Evolutionary conservation across 306 rosid genomes (phyloP), one percentile per base, ranked within the genome.

Genomic region (Rubus parviflorus): DNA sequence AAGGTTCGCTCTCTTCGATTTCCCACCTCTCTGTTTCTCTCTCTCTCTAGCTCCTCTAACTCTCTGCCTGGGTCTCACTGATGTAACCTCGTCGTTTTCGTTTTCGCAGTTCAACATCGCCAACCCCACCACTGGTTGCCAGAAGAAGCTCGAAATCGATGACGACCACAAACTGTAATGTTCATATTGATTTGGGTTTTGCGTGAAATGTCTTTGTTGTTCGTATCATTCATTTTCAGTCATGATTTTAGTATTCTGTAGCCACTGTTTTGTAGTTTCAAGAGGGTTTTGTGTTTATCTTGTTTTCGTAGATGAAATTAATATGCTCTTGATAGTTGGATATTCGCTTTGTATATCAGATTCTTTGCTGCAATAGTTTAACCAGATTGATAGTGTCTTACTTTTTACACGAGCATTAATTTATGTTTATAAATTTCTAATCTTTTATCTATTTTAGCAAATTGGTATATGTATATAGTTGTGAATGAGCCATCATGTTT

Each of bases 91-190:
- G 23, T 52, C 9, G 23, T 48, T 41, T 72, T 6, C 8, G 10
- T 71, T 72, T 73, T 74, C 35, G 38, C 86, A 88, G 91, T 88
- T 85, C 66, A 88, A 88, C 77, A 88, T 88, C 74, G 91, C 91
- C 15, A 85, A 88, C 76, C 91, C 91, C 45, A 88, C 89, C 49
- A 88, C 89, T 43, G 91, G 91, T 38, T 88, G 91, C 85, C 91
- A 88, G 83, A 88, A 85, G 86, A 88, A 88, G 84, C 86, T 88
- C 8, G 91, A 88, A 71, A 88, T 88, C 68, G 91, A 88, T 54
- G 91, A 88, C 80, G 91, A 88, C 68, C 91, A 88, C 79, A 88
- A 88, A 43, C 91, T 88, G 91, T 88, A 53, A 86, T 82, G 79
- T 54, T 1, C 14, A 6, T 66, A 14, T 10, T 20, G n/a, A 46